Conservation (phyloP, 2,329 filamentous ascomycete species). For the Ceratocystis albifundus region DNA sequence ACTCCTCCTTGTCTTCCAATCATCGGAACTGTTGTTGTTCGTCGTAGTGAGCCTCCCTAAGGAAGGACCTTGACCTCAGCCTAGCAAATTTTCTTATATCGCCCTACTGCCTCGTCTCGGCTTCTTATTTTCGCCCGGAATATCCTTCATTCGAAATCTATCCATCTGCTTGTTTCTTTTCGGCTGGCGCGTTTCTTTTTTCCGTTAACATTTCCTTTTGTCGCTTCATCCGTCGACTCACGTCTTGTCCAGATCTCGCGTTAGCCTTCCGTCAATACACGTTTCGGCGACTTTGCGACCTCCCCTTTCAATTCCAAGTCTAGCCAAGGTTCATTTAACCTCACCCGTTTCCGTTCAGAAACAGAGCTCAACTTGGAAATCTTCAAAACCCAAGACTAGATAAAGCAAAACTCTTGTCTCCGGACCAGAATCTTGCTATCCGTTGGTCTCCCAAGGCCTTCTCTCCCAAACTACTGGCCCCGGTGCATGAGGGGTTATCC, state of each 20-base stretch:
- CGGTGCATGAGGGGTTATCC: slow-evolving; percentile 22
- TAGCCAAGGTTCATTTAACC: background rate
- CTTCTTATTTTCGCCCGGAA: background rate
- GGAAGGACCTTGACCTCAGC: background rate
- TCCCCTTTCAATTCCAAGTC: background rate
- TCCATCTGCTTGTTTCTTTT: background rate
- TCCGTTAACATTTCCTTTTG: background rate
- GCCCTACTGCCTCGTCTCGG: background rate
- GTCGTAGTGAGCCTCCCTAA: slow-evolving; percentile 20
- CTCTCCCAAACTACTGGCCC: background rate
- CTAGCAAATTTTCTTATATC: background rate
- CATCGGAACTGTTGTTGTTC: slow-evolving; percentile 6
- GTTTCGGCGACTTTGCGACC: background rate
- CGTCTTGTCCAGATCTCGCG: background rate
- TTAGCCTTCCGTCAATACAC: background rate
- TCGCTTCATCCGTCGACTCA: background rate
- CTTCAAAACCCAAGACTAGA: background rate
- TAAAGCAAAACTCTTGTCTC: background rate
- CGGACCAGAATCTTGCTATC: slow-evolving; percentile 7
- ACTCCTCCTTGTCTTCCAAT: background rate
- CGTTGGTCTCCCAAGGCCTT: slow-evolving; percentile 17
- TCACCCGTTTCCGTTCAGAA: background rate
- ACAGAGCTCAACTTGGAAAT: background rate
- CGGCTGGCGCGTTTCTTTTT: slow-evolving; percentile 2
- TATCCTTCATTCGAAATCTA: background rate